These are phyloP conservation scores for Chaetomiaceae sp. DNA, from an alignment of 2,329 filamentous ascomycete species.

Conservation along the genomic window DNA sequence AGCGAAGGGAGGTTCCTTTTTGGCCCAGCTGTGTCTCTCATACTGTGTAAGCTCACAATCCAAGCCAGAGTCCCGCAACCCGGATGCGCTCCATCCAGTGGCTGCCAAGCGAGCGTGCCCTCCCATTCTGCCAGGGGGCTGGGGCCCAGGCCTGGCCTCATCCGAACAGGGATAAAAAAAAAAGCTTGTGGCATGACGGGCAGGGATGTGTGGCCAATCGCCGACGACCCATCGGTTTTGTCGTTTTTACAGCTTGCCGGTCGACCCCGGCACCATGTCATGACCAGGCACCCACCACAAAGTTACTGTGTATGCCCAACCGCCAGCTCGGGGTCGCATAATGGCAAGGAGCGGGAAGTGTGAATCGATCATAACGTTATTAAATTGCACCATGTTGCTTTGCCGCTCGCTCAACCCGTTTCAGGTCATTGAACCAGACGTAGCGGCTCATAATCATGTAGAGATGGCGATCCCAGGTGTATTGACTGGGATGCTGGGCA, in stretches of 20 bases:
- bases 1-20: background rate
- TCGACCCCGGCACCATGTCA: no score
- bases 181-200: no score
- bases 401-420: constrained; percentile 12
- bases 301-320: no score
- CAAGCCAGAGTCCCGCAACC: no score
- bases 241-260: no score
- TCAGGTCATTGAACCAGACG: constrained; percentile 38
- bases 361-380: no score
- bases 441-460: constrained; percentile 39
- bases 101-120: constrained; percentile 5
- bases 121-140: background rate
- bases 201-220: no score
- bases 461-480: constrained; percentile 38
- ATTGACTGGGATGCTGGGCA: constrained; percentile 36
- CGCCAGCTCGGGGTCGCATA: no score
- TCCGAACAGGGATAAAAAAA: background rate
- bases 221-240: no score
- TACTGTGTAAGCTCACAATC: constrained; percentile 15
- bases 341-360: no score
- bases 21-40: background rate
- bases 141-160: background rate
- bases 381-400: no score
- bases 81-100: constrained; percentile 2
- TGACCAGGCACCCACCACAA: no score